These are phyloP conservation scores for Litsea cubeba DNA, from an alignment of 164 flowering plant genomes.

Conservation along the genomic window DNA sequence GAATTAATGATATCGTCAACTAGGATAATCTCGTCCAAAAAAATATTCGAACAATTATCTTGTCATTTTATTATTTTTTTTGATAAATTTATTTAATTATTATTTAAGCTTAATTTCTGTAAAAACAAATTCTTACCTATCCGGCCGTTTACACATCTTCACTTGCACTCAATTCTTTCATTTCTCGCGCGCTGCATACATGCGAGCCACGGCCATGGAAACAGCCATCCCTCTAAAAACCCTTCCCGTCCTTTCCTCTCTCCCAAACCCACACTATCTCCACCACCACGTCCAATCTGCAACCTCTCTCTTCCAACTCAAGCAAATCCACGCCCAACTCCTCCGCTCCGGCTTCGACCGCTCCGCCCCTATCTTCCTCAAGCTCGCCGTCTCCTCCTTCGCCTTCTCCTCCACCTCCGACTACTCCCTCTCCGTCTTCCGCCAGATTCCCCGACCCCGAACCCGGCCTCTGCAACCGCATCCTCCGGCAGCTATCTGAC, in stretches of 20 bases:
- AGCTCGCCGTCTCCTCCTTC: conserved; percentile 30
- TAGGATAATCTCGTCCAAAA: too few relatives aligned
- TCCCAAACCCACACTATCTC: not conserved
- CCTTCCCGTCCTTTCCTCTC: not conserved
- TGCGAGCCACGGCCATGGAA: not conserved
- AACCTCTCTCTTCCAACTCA: conserved; percentile 42
- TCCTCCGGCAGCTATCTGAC: conserved; percentile 44
- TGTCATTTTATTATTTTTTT: too few relatives aligned
- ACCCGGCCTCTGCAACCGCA: conserved; percentile 23
- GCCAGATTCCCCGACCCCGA: conserved; percentile 26
- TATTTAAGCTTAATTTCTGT: too few relatives aligned
- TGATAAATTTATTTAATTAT: too few relatives aligned
- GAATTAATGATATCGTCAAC: too few relatives aligned
- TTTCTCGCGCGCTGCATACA: not conserved
- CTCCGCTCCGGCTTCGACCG: conserved; percentile 29
- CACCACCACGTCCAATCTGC: conserved; percentile 22
- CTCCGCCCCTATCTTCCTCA: conserved; percentile 27
- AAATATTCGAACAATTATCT: too few relatives aligned
- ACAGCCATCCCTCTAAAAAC: not conserved
- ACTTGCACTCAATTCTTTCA: not conserved
- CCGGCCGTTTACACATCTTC: too few relatives aligned
- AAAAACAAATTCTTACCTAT: too few relatives aligned
- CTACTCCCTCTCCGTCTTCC: conserved; percentile 51
- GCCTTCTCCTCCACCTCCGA: conserved; percentile 38
- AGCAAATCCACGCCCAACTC: conserved; percentile 55